These are phyloP conservation scores for Leishmania lainsoni DNA, from an alignment of 208 protist genomes.

Conservation along the genomic window DNA sequence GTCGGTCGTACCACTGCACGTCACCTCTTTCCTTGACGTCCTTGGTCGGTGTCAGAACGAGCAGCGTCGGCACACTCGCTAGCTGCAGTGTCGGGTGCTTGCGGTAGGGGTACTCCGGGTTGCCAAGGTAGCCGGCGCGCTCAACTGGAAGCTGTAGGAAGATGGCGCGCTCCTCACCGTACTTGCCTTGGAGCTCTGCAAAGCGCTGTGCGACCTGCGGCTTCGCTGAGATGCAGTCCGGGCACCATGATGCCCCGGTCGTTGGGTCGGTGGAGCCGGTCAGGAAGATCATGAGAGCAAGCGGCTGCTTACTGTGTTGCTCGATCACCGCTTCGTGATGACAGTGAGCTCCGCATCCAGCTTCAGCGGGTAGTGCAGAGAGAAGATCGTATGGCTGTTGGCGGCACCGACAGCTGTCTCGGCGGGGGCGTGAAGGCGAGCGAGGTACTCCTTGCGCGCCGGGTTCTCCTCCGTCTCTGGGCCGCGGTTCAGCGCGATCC, in stretches of 20 bases:
- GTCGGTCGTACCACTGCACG: constrained; percentile 41
- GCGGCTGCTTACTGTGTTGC: constrained; percentile 25
- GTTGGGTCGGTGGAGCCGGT: constrained; percentile 50
- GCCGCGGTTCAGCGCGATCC: constrained; percentile 66
- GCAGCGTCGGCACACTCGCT: constrained; percentile 48
- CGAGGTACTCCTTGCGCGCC: constrained; percentile 49
- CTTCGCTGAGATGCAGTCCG: constrained; percentile 65
- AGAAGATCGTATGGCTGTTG: constrained; percentile 30
- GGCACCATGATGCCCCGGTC: constrained; percentile 79
- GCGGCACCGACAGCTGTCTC: constrained; percentile 31
- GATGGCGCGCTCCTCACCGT: constrained; percentile 33
- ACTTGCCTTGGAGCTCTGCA: constrained; percentile 36
- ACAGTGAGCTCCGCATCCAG: constrained; percentile 39
- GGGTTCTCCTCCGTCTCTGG: constrained; percentile 36
- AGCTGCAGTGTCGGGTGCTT: constrained; percentile 54
- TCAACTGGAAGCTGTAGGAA: constrained; percentile 70
- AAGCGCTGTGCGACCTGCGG: constrained; percentile 47
- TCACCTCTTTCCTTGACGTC: constrained; percentile 30
- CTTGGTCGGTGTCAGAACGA: constrained; percentile 45
- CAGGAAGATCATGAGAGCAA: constrained; percentile 55
- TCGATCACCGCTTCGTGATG: constrained; percentile 29
- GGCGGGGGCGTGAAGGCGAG: constrained; percentile 21
- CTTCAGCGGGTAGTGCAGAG: constrained; percentile 32
- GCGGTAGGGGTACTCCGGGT: constrained; percentile 66
- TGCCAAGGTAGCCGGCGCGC: constrained; percentile 63